These are phyloP conservation scores for Cercophora sp. DNA, from an alignment of 495 filamentous ascomycete species.

Conservation along the genomic window DNA sequence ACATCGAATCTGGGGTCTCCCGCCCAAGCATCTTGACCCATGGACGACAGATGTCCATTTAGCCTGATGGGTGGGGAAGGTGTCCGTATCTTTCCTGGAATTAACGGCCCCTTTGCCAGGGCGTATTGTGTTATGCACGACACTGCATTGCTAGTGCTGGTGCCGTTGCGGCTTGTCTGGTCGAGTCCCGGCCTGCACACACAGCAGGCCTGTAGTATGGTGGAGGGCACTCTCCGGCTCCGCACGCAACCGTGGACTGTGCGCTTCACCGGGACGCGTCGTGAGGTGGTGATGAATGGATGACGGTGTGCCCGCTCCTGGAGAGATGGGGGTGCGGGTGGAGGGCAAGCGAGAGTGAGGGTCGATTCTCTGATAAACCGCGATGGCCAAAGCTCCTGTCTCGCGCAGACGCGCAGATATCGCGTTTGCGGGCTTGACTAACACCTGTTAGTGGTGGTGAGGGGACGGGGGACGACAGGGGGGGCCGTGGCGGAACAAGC, in stretches of 20 bases:
- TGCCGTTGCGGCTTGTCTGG: neutral
- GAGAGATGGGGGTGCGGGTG: neutral
- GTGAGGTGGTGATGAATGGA: conserved; percentile 4
- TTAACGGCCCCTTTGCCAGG: conserved; percentile 2
- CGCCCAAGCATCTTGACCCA: conserved; percentile 4
- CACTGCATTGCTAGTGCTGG: conserved; percentile 8
- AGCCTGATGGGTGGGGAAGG: conserved; percentile 11
- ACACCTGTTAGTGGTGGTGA: conserved; percentile 5
- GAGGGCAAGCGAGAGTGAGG: neutral
- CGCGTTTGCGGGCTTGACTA: conserved; percentile 7
- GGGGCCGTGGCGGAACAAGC: neutral
- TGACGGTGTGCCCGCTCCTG: conserved; percentile 6
- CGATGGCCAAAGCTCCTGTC: conserved; percentile 6
- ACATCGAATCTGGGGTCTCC: conserved; percentile 18
- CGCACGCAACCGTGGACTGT: neutral
- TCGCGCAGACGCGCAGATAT: conserved; percentile 8
- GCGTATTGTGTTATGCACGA: conserved; percentile 14
- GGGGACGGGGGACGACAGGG: conserved; percentile 1
- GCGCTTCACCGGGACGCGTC: neutral
- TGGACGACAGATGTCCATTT: conserved; percentile 2
- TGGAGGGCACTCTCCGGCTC: too few species aligned
- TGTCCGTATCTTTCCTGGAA: conserved; percentile 4
- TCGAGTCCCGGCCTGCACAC: neutral
- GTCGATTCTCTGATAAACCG: neutral
- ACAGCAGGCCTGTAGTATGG: too few species aligned